Evolutionary conservation across 2,329 filamentous ascomycete genomes (phyloP), one percentile per base, ranked within the genome.

Genomic region (Arthroderma sp.): DNA sequence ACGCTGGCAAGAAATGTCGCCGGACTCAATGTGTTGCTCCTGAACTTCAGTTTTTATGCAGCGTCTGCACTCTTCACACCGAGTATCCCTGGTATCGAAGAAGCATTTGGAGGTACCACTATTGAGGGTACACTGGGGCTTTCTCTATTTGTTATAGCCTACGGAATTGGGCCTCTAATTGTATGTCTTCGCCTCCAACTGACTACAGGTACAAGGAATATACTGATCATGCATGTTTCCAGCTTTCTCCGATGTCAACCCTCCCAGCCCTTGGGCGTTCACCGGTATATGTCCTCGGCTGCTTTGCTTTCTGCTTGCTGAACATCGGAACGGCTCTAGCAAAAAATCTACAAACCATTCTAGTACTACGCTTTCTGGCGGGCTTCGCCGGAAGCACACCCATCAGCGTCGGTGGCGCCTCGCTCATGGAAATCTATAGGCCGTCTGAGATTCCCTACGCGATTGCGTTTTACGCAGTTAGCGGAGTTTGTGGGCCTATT

Each of bases 131-230:
- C 72, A 0, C 65, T 82, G 0, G 77, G 76, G 0, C 66, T 82
- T 4, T 70, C 76, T 0, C 68, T 82, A 47, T 82, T 80, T 54
- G 77, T 82, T 1, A 62, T 80, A 0, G 78, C 75, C 1, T 78
- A 56, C 36, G 50, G 50, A 3, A 48, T 52, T 33, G 50, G 50
- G 4, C 48, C 48, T 29, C 36, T 51, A 4, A 42, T 50, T 29
- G 47, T 51, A 44, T 40, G 43, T 22, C 27, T 10, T 22, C 37
- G 27, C 27, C 9, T 10, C 4, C 15, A 7, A n/a, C 15, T n/a
- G 10, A n/a, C 15, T 27, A 7, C 29, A 29, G n/a, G 9, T 3
- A 22, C 15, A n/a, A 6, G 30, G 6, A 7, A 28, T 28, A 7
- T 7, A 40, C 6, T 38, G 28, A 11, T 38, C 36, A 38, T 22